These are phyloP conservation scores for Colletotrichum cereale DNA, from an alignment of 2,329 filamentous ascomycete species.

Conservation along the genomic window DNA sequence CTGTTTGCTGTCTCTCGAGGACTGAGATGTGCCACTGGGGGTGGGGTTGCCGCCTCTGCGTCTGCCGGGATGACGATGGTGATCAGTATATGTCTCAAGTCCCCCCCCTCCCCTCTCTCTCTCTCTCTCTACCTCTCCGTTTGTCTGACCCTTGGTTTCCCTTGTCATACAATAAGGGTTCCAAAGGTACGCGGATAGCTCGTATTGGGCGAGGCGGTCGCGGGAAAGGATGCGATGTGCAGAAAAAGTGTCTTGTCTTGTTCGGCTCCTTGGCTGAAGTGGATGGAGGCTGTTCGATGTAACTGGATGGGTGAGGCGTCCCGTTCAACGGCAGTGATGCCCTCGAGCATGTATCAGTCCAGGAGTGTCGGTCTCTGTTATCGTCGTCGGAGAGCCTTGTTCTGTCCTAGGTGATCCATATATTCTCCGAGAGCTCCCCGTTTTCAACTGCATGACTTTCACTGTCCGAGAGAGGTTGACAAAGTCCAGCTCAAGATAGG, in stretches of 20 bases:
- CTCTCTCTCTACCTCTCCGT: too few species aligned
- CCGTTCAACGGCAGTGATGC: neutral
- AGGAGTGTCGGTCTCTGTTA: neutral
- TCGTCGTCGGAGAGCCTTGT: neutral
- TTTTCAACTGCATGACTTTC: neutral
- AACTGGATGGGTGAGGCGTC: conserved; percentile 19
- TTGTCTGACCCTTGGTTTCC: neutral
- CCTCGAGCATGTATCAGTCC: neutral
- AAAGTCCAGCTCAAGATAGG: neutral
- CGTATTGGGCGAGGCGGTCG: neutral
- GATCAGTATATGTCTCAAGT: neutral
- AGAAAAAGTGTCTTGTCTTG: neutral
- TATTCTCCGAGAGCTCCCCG: conserved; percentile 1
- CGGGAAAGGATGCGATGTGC: neutral
- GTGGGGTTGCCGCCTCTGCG: neutral
- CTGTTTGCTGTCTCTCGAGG: neutral
- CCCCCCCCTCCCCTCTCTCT: too few species aligned
- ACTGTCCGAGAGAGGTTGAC: neutral
- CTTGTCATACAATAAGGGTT: too few species aligned
- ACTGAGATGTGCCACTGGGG: neutral
- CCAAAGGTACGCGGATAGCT: neutral
- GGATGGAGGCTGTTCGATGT: neutral
- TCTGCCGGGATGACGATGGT: conserved; percentile 2
- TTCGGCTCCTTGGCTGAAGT: neutral
- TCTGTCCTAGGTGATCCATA: conserved; percentile 3